Evolutionary conservation across 2,329 filamentous ascomycete species (phyloP), one percentile per base, ranked within the genome.

Genomic region (Escovopsis sp.): DNA sequence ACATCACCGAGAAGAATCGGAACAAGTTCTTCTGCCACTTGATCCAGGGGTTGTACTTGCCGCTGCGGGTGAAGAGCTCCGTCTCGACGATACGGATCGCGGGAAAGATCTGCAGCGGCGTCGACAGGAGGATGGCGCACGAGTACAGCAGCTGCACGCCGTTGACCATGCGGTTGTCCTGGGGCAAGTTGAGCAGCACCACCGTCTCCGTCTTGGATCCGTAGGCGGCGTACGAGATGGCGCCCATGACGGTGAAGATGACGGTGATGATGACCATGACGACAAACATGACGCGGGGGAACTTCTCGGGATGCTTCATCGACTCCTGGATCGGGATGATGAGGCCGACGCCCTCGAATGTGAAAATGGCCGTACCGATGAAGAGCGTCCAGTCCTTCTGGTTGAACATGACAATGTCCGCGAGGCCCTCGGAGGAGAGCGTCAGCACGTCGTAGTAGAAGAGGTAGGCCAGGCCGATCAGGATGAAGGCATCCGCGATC

Each of bases 1-100:
- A 63, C 55, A 85, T 75, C 40, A 96, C 91, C 48, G 95, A 77
- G 57, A 89, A 80, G 70, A 96, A 98, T 43, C 91, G 82, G 69
- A 94, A 98, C 32, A 82, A 68, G 53, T 98, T 98, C 77, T 98
- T 98, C 72, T 96, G 85, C 91, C 91, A 98, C 68, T 98, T 98
- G 69, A 98, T 94, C 58, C 85, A 91, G 1, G 87, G 88, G 58
- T 96, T 95, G 66, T 95, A 94, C 64, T 98, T 98, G 53, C 91
- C 88, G 48, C 87, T 94, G 57, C 83, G 75, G 23, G 85, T 94
- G 62, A 96, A 98, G 6, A 96, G 71, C 51, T 87, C 86, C 53
- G 94, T 94, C 63, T 94, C 88, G 32, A 85, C 86, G 55, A 98
- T 98, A 57, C 89, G 83, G 55, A 98, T 96, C 36, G 91, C 91